A percentile compares a stretch with the other conserved stretches of the same genome.
Evolutionary conservation across 768 basidiomycete species (phyloP).

Genomic region (Boletus reticuloceps): DNA sequence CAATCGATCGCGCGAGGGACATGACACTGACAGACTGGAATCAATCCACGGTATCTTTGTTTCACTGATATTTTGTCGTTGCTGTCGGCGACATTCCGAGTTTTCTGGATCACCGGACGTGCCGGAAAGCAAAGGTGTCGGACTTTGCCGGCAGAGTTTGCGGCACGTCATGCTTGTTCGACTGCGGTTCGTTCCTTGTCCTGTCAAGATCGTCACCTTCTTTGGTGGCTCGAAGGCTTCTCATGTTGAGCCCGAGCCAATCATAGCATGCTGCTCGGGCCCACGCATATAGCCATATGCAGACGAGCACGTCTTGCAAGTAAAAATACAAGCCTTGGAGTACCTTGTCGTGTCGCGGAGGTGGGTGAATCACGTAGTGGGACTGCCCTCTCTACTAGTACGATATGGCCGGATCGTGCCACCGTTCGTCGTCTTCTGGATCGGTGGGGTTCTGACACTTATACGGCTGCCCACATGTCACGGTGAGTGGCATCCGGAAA

Average conservation of each 20-base stretch:
- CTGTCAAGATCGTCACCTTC: conserved; percentile 26
- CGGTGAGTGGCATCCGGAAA: conserved; percentile 10
- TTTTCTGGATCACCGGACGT: not conserved
- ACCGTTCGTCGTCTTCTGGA: conserved; percentile 17
- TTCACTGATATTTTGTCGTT: too few relatives aligned
- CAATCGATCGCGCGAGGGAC: not conserved
- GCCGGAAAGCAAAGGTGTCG: conserved; percentile 1
- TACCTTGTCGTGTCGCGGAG: too few relatives aligned
- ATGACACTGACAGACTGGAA: too few relatives aligned
- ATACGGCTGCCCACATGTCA: not conserved
- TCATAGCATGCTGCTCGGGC: too few relatives aligned
- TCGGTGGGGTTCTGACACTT: too few relatives aligned
- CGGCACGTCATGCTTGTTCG: conserved; percentile 12
- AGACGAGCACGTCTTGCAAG: not conserved
- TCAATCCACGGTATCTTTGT: too few relatives aligned
- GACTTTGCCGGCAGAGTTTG: conserved; percentile 12
- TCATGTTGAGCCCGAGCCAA: not conserved
- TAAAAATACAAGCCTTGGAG: too few relatives aligned
- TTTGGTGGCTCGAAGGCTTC: conserved; percentile 9
- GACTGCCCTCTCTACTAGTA: not conserved
- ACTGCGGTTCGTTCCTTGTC: too few relatives aligned
- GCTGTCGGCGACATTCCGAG: not conserved
- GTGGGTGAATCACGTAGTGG: too few relatives aligned
- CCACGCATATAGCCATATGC: conserved; percentile 7
- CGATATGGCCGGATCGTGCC: conserved; percentile 1